Percentiles rank a stretch among this genome's conserved stretches.
phyloP scores from a whole-genome alignment of 805 yeast genomes.

The Wickerhamiella shivajii region DNA sequence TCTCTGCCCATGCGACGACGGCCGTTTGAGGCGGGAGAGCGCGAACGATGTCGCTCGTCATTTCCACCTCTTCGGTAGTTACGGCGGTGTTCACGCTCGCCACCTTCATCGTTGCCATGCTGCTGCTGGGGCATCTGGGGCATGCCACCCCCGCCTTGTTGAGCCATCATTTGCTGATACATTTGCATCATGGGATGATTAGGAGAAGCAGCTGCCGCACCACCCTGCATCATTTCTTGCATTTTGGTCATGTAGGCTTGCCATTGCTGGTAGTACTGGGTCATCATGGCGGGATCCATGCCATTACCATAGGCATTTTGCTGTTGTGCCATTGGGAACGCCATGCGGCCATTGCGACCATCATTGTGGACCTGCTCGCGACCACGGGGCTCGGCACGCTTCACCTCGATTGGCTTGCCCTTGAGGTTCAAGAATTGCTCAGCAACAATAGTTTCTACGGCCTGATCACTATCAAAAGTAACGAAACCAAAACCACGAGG shows the following conservation, averaged over 20 bases:
- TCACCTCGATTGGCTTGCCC: conserved; percentile 45
- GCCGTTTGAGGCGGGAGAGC: conserved; percentile 16
- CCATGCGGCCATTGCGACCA: conserved; percentile 13
- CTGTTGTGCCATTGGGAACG: conserved; percentile 8
- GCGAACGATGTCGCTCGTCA: conserved; percentile 19
- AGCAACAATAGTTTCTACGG: conserved; percentile 77
- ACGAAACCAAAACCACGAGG: conserved; percentile 96
- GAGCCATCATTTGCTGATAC: conserved; percentile 15
- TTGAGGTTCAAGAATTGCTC: conserved; percentile 71
- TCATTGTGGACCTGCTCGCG: conserved; percentile 13
- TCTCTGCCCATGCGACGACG: conserved; percentile 17
- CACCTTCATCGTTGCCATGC: conserved; percentile 6
- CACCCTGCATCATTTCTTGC: conserved; percentile 25
- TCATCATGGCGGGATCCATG: conserved; percentile 30
- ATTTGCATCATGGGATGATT: conserved; percentile 17
- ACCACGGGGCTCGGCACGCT: conserved; percentile 31
- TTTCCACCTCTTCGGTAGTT: conserved; percentile 18
- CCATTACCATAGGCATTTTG: conserved; percentile 17
- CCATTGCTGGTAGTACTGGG: conserved; percentile 30
- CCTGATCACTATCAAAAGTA: conserved; percentile 87
- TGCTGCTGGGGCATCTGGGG: conserved; percentile 1
- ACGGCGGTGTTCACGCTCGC: conserved; percentile 15
- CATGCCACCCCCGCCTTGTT: conserved; percentile 10
- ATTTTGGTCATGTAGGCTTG: conserved; percentile 27
- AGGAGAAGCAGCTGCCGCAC: conserved; percentile 8